A percentile compares a stretch with the other conserved stretches of the same genome.
Conservation (phyloP, 768 basidiomycete genomes). For the Lactarius evosmus region DNA sequence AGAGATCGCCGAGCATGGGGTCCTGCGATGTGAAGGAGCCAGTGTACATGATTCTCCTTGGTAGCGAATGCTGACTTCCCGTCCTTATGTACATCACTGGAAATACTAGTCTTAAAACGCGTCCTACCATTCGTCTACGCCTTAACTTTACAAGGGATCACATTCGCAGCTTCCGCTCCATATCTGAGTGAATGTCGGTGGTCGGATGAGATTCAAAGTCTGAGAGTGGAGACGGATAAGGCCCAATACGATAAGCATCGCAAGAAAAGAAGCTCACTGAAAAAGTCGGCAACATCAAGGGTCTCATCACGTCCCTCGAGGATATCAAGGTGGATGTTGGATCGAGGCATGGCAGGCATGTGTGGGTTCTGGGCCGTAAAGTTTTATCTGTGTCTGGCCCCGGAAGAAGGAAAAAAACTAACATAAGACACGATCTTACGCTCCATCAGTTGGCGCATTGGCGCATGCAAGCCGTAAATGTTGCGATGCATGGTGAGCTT, state of each 20-base stretch:
- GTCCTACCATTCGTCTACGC: not conserved
- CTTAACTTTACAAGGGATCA: conserved; percentile 23
- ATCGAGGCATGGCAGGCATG: conserved; percentile 58
- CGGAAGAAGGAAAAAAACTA: conserved; percentile 33
- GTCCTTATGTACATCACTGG: not conserved
- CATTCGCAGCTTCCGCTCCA: conserved; percentile 48
- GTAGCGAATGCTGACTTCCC: conserved; percentile 11
- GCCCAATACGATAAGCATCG: not conserved
- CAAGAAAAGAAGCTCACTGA: conserved; percentile 48
- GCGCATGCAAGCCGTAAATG: conserved; percentile 82
- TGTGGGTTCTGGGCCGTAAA: conserved; percentile 51
- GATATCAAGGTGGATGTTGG: conserved; percentile 89
- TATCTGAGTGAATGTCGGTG: conserved; percentile 45
- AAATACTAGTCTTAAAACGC: not conserved
- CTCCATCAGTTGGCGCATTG: conserved; percentile 91
- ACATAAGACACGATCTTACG: conserved; percentile 79
- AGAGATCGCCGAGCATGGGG: conserved; percentile 42
- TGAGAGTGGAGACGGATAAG: conserved; percentile 20
- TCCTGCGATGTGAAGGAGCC: conserved; percentile 29
- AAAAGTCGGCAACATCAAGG: conserved; percentile 75
- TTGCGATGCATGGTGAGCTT: conserved; percentile 83
- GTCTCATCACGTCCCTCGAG: conserved; percentile 89
- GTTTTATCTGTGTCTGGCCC: not conserved
- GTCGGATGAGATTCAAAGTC: conserved; percentile 35
- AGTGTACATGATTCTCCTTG: conserved; percentile 22